Evolutionary conservation across 768 basidiomycete species (phyloP), one percentile per base, ranked within the genome.

Genomic region (Cubamyces sp.): DNA sequence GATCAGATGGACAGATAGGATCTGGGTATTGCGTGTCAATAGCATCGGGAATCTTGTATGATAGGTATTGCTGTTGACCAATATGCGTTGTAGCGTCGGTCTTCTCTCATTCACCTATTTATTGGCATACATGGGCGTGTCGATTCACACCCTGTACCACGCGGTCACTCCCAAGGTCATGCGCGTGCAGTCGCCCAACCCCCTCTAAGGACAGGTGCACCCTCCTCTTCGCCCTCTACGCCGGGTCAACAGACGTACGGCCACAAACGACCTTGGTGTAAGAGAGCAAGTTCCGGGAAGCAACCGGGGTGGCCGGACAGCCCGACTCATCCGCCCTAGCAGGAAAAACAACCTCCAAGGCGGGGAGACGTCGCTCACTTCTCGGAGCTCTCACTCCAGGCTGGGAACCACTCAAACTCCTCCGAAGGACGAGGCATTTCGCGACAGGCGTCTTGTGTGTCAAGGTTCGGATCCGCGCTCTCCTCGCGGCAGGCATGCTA

Each of bases 301-400:
- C 42, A 34, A 34, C 34, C 34, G 34, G 21, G 23, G 19, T 26
- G 25, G 26, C 48, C 25, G 26, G 26, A 49, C 15, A 26, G 25
- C 25, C 42, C 42, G 42, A 34, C 34, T 34, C 34, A 34, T 34
- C 34, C 34, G 11, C 34, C 18, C 45, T 21, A 25, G 45, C 45
- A 23, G 45, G 19, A 16, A 19, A 21, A 12, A 23, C 45, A 12
- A 57, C 48, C 28, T n/a, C 48, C 48, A 21, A 6, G 15, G n/a
- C 65, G 65, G 65, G 48, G 40, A 53, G 52, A 56, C 53, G 45
- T 66, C 65, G 65, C 65, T 66, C 47, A 8, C 65, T 59, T 43
- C 48, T 66, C 65, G 65, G 65, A 45, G 43, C 43, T 66, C 60
- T 43, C 61, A 60, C 65, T 56, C 65, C 65, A 66, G 49, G 57